A percentile compares a stretch with the other conserved stretches of the same genome.
Evolutionary conservation across 257 asterid species (phyloP).

Genomic region (Misopates orontium): DNA sequence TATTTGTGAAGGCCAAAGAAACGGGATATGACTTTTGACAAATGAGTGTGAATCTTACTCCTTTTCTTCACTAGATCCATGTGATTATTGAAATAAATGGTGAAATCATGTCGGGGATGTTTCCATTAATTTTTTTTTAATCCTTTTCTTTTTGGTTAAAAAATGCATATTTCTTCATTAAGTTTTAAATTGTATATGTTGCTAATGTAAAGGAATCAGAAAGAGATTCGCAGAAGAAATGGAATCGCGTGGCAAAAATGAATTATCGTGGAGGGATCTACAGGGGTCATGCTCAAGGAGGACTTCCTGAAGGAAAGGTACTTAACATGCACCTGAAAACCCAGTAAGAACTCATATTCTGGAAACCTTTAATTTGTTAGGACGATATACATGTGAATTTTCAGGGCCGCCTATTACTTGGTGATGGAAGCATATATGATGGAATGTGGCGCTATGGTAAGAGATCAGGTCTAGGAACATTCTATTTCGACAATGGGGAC

Average conservation of each 20-base stretch:
- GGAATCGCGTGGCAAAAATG: constrained; percentile 84
- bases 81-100: constrained; percentile 2
- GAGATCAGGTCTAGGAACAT: constrained; percentile 85
- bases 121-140: too few species aligned
- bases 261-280: constrained; percentile 88
- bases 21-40: neutral
- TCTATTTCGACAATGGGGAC: constrained; percentile 86
- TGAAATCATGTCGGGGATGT: neutral
- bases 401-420: constrained; percentile 84
- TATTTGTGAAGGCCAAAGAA: neutral
- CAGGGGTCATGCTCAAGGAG: constrained; percentile 88
- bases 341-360: constrained; percentile 22
- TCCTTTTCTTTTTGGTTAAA: too few species aligned
- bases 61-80: neutral
- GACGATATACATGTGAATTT: constrained; percentile 21
- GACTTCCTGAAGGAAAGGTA: constrained; percentile 99
- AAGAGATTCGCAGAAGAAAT: constrained; percentile 78
- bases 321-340: constrained; percentile 24
- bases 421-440: constrained; percentile 85
- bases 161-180: neutral
- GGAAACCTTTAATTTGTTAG: constrained; percentile 8
- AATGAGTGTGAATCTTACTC: neutral
- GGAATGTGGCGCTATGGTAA: constrained; percentile 98
- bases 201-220: constrained; percentile 75
- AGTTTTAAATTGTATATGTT: constrained; percentile 20